phyloP scores from a whole-genome alignment of 495 filamentous ascomycete genomes.

The Pyronema domesticum region DNA sequence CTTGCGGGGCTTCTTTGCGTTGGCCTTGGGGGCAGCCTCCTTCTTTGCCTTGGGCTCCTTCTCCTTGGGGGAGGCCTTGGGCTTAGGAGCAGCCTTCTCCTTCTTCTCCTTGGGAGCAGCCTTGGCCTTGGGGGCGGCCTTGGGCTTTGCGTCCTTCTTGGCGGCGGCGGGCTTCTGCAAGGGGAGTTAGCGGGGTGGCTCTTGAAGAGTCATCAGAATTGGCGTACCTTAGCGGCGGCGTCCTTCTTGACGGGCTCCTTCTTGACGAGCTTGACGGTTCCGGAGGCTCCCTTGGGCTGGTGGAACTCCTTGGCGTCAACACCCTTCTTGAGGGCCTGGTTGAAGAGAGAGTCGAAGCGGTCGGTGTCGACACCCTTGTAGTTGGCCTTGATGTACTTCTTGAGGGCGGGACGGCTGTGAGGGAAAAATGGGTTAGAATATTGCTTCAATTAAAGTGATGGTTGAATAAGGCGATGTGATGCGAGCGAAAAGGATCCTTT shows the following conservation, averaged over 20 bases:
- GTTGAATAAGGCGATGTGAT: background rate
- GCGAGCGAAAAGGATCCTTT: background rate
- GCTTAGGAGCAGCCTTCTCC: conserved; percentile 31
- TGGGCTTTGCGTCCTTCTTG: conserved; percentile 31
- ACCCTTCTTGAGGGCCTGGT: conserved; percentile 74
- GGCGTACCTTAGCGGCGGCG: conserved; percentile 30
- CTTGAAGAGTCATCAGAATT: conserved; percentile 1
- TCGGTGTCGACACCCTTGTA: conserved; percentile 63
- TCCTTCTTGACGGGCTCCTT: conserved; percentile 42
- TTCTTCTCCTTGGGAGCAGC: conserved; percentile 30
- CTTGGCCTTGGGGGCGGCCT: conserved; percentile 30
- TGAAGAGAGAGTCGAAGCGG: conserved; percentile 79
- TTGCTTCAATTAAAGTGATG: background rate
- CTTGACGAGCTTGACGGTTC: conserved; percentile 91
- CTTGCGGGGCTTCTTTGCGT: conserved; percentile 26
- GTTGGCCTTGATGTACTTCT: conserved; percentile 96
- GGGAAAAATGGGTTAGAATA: background rate
- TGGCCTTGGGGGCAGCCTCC: conserved; percentile 26
- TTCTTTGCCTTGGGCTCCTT: conserved; percentile 29
- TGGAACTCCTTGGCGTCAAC: conserved; percentile 78
- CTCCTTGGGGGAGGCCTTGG: conserved; percentile 34
- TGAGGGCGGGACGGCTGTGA: conserved; percentile 75
- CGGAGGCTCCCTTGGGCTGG: conserved; percentile 89
- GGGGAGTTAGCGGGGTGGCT: background rate
- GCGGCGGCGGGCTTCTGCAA: conserved; percentile 33